phyloP scores from a whole-genome alignment of 805 yeast species.

The Metschnikowia colocasiae region DNA sequence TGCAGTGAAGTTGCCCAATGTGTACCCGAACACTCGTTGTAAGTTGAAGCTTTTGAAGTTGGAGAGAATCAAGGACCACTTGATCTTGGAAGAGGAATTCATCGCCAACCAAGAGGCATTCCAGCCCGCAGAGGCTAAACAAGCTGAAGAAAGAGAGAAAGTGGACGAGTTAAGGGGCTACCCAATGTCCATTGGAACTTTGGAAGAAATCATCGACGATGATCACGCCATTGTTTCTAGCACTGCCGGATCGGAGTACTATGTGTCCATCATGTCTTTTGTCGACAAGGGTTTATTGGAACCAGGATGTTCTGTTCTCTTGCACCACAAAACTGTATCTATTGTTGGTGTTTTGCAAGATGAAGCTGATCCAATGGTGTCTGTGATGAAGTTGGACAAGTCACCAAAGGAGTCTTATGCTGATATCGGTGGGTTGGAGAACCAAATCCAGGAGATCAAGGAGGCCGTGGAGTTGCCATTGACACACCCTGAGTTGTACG shows the following conservation, averaged over 20 bases:
- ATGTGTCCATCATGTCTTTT: slow-evolving; percentile 91
- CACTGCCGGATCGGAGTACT: slow-evolving; percentile 94
- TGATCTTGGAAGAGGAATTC: slow-evolving; percentile 91
- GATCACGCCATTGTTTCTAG: slow-evolving; percentile 98
- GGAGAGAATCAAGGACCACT: slow-evolving; percentile 95
- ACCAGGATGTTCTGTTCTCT: slow-evolving; percentile 93
- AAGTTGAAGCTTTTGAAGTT: slow-evolving; percentile 84
- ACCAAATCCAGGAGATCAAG: slow-evolving; percentile 95
- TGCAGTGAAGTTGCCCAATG: slow-evolving; percentile 77
- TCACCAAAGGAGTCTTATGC: slow-evolving; percentile 96
- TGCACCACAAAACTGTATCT: slow-evolving; percentile 93
- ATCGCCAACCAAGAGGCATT: slow-evolving; percentile 91
- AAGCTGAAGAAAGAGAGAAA: slow-evolving; percentile 92
- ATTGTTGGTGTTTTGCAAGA: slow-evolving; percentile 98
- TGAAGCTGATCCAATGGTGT: slow-evolving; percentile 96
- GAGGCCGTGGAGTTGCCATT: slow-evolving; percentile 95
- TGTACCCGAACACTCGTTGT: slow-evolving; percentile 90
- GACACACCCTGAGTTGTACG: slow-evolving; percentile 94
- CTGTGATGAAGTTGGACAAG: slow-evolving; percentile 96
- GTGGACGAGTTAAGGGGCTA: slow-evolving; percentile 94
- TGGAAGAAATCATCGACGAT: slow-evolving; percentile 96
- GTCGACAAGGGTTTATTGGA: slow-evolving; percentile 94
- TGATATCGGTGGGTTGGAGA: slow-evolving; percentile 94
- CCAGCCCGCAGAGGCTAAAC: slow-evolving; percentile 95
- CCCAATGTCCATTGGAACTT: slow-evolving; percentile 93